Percentiles rank a stretch among this genome's conserved stretches.
phyloP scores from a whole-genome alignment of 106 monocot genomes.

The Allium sativum region DNA sequence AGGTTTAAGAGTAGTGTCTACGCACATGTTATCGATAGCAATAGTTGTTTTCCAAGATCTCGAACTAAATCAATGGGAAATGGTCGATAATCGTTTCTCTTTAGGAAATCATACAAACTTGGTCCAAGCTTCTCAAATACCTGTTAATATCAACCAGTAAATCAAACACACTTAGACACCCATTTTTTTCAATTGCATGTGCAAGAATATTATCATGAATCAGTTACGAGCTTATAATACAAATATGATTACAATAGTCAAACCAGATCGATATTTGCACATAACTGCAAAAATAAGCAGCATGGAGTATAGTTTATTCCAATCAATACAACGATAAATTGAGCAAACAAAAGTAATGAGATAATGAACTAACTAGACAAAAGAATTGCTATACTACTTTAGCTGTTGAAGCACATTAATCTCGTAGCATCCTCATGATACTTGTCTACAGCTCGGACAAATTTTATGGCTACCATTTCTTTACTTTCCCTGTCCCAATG shows the following conservation, averaged over 20 bases:
- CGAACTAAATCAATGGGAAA: conserved; percentile 95
- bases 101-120: conserved; percentile 97
- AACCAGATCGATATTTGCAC: conserved; percentile 99
- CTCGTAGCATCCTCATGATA: conserved; percentile 84
- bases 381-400: conserved; percentile 37
- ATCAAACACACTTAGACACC: conserved; percentile 36
- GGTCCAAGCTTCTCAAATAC: conserved; percentile 99
- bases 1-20: conserved; percentile 28
- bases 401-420: conserved; percentile 75
- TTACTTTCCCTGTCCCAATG: conserved; percentile 63
- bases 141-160: conserved; percentile 74
- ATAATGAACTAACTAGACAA: conserved; percentile 29
- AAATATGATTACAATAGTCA: conserved; percentile 99
- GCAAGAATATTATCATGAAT: conserved; percentile 36
- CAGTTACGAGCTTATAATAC: conserved; percentile 74
- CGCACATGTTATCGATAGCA: conserved; percentile 97
- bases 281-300: conserved; percentile 89
- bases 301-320: too few species aligned
- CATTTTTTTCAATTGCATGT: conserved; percentile 10
- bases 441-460: conserved; percentile 69
- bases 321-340: not conserved
- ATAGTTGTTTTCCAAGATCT: conserved; percentile 85
- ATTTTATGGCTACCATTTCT: conserved; percentile 76
- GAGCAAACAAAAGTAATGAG: not conserved
- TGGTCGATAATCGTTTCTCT: conserved; percentile 83